These are phyloP conservation scores for Kockiozyma suomiensis DNA, from an alignment of 805 yeast species.

Conservation along the genomic window DNA sequence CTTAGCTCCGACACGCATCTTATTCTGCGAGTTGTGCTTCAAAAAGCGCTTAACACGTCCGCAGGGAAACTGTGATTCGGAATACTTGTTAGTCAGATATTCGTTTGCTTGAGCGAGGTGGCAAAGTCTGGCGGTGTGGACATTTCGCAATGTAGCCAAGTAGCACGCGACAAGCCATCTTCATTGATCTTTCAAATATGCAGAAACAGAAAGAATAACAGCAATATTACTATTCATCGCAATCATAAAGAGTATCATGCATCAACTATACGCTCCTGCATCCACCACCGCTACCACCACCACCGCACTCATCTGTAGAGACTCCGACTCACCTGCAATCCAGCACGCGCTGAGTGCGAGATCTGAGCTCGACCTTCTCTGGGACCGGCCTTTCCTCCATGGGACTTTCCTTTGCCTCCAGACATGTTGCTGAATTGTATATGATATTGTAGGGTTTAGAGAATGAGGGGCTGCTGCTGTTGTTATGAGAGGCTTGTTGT, in stretches of 20 bases:
- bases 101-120: neutral
- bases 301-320: no score
- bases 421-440: slow-evolving; percentile 57
- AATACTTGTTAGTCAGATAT: neutral
- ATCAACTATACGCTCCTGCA: no score
- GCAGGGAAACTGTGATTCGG: slow-evolving; percentile 75
- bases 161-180: no score
- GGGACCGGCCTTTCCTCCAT: slow-evolving; percentile 85
- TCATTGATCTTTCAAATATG: no score
- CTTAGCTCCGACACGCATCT: slow-evolving; percentile 78
- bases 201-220: no score
- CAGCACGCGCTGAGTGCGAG: slow-evolving; percentile 93
- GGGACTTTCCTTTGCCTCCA: slow-evolving; percentile 75
- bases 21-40: slow-evolving; percentile 86
- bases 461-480: neutral
- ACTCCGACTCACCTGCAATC: slow-evolving; percentile 51
- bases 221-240: no score
- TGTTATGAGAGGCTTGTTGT: neutral
- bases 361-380: slow-evolving; percentile 68
- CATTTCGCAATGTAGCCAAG: no score
- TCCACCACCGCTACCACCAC: no score
- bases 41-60: slow-evolving; percentile 98
- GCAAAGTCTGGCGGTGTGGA: no score
- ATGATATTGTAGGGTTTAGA: neutral
- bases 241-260: no score